Evolutionary conservation across 2,329 filamentous ascomycete species (phyloP), one percentile per base, ranked within the genome.

Genomic region (Chaetomiaceae sp.): DNA sequence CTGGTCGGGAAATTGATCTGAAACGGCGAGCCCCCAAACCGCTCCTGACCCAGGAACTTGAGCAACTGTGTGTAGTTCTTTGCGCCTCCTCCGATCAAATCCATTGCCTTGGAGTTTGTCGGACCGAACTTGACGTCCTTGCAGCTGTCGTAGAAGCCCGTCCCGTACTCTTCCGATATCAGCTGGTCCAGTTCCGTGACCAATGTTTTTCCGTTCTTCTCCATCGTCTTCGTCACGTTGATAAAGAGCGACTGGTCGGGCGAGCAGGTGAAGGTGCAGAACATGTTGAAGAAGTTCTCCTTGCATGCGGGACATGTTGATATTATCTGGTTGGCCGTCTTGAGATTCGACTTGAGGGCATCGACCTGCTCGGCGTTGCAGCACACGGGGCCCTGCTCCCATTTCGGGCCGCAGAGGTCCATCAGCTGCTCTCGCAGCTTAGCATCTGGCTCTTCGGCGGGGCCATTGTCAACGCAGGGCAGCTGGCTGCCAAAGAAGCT

Each of bases 51-150:
- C 30, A 99, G 73, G 63, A 97, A 99, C 65, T 91, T 92, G 61
- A 99, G 74, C 62, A 99, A 87, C 37, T 87, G 81, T 0, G 84
- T 82, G 68, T 92, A 95, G 67, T 96, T 89, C 70, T 91, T 92
- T 11, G 94, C 94, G 14, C 92, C 91, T 14, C 94, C 94, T 29
- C 94, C 95, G 56, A 99, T 97, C 62, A 99, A 85, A 63, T 92
- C 87, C 81, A 99, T 99, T 14, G 92, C 94, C 64, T 87, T 90
- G 56, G 89, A 87, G 66, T 96, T 96, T 37, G 92, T 91, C 6
- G 91, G 87, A 32, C 94, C 94, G 65, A 97, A 96, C 67, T 99
- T 99, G 71, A 99, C 92, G 69, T 99, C 90, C 72, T 97, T 97
- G 76, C 94, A 99, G 72, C 94, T 99, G 70, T 96, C 81, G 68